A percentile compares a stretch with the other conserved stretches of the same genome.
Conservation (phyloP, 2,329 filamentous ascomycete species). For the Harringtonia aguacate region DNA sequence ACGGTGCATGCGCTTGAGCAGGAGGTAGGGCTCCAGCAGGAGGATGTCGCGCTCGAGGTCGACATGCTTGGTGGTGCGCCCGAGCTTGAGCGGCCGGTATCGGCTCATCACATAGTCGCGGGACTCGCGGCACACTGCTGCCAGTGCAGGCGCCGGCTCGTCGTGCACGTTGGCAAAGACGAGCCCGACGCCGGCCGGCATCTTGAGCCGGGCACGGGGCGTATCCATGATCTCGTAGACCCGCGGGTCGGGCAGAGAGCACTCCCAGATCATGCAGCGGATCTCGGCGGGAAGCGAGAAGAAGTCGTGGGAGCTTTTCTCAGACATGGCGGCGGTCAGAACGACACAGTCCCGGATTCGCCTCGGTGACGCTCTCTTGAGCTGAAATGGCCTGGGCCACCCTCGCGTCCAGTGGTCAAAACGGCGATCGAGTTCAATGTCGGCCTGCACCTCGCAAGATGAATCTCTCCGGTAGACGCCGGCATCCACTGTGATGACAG, state of each 20-base stretch:
- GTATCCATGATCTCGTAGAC: conserved; percentile 37
- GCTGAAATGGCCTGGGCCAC: too few species aligned
- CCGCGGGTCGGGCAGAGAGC: conserved; percentile 30
- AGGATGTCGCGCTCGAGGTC: conserved; percentile 34
- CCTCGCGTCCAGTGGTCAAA: too few species aligned
- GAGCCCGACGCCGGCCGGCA: conserved; percentile 27
- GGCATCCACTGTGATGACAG: too few species aligned
- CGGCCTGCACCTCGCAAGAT: too few species aligned
- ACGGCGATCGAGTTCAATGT: too few species aligned
- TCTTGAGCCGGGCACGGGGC: conserved; percentile 27
- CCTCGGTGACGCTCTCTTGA: too few species aligned
- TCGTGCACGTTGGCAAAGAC: conserved; percentile 35
- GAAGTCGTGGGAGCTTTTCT: conserved; percentile 17
- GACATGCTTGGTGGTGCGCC: conserved; percentile 33
- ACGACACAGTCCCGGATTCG: too few species aligned
- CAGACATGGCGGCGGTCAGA: too few species aligned
- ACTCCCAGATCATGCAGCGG: conserved; percentile 34
- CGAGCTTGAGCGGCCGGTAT: conserved; percentile 33
- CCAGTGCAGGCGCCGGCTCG: conserved; percentile 32
- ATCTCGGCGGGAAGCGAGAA: conserved; percentile 30
- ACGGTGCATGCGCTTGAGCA: conserved; percentile 34
- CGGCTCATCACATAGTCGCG: conserved; percentile 29
- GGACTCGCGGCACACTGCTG: conserved; percentile 32
- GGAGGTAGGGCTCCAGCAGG: conserved; percentile 35
- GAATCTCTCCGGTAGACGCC: too few species aligned